phyloP scores from a whole-genome alignment of 169 alveolate species.

The Perkinsus marinus region DNA sequence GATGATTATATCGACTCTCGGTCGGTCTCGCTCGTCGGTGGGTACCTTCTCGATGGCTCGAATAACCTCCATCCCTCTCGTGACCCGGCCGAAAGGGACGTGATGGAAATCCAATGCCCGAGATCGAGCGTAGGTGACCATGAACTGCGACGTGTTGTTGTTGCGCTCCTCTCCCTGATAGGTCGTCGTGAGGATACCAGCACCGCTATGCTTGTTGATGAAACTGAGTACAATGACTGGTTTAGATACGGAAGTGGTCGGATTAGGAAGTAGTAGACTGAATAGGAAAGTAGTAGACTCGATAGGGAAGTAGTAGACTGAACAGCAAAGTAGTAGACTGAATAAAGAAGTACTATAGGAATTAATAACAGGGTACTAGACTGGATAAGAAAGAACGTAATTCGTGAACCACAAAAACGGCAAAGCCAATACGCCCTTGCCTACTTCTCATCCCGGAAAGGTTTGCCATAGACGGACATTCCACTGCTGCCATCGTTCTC shows the following conservation, averaged over 20 bases:
- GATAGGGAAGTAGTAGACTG: too few relatives aligned
- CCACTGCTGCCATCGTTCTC: not conserved
- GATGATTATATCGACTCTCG: slow-evolving; percentile 57
- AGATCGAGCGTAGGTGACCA: slow-evolving; percentile 50
- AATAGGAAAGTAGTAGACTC: too few relatives aligned
- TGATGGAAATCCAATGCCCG: slow-evolving; percentile 62
- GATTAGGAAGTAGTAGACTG: too few relatives aligned
- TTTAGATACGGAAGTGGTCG: too few relatives aligned
- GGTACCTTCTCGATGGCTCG: slow-evolving; percentile 62
- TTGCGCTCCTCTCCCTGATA: not conserved
- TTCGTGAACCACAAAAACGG: not conserved
- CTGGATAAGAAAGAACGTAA: too few relatives aligned
- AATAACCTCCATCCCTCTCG: slow-evolving; percentile 66
- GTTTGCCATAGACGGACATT: not conserved
- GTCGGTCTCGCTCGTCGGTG: slow-evolving; percentile 46
- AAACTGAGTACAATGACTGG: not conserved
- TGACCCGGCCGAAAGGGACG: slow-evolving; percentile 61
- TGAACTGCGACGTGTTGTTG: slow-evolving; percentile 43
- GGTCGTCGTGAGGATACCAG: not conserved
- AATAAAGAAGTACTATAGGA: too few relatives aligned
- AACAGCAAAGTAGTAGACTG: too few relatives aligned
- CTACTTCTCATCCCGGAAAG: not conserved
- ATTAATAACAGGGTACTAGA: too few relatives aligned
- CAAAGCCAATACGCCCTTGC: not conserved
- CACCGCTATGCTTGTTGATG: not conserved